These are phyloP conservation scores for Ogataea parapolymorpha DNA, from an alignment of 805 yeast genomes.

Conservation along the genomic window DNA sequence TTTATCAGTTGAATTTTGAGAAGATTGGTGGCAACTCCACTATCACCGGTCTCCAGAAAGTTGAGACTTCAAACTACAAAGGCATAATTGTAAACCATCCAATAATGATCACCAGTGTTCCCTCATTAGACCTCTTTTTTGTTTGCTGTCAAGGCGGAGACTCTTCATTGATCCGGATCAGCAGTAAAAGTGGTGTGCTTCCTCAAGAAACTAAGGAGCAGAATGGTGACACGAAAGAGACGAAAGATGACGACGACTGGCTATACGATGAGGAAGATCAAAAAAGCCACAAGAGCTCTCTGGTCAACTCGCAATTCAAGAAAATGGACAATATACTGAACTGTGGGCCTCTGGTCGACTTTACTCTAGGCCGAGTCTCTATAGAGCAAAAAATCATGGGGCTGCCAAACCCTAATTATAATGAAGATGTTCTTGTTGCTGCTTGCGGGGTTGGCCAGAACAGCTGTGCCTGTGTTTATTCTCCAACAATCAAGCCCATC, in stretches of 20 bases:
- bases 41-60: conserved; percentile 25
- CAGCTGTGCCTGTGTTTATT: conserved; percentile 57
- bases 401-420: conserved; percentile 61
- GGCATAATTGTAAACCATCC: conserved; percentile 34
- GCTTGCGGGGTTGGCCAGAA: conserved; percentile 61
- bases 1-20: conserved; percentile 34
- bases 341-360: conserved; percentile 70
- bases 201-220: neutral
- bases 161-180: conserved; percentile 47
- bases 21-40: conserved; percentile 36
- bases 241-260: conserved; percentile 44
- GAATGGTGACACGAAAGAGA: conserved; percentile 8
- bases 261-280: conserved; percentile 35
- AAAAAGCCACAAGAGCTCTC: conserved; percentile 9
- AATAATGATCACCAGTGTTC: conserved; percentile 38
- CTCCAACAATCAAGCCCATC: conserved; percentile 65
- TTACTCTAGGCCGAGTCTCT: conserved; percentile 61
- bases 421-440: conserved; percentile 65
- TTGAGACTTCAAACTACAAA: conserved; percentile 21
- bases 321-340: conserved; percentile 54
- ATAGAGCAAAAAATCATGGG: conserved; percentile 56
- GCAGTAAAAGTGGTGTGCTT: conserved; percentile 21
- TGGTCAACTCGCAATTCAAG: conserved; percentile 36
- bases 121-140: conserved; percentile 45
- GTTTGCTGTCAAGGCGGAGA: conserved; percentile 61